Conservation (phyloP, 306 rosid species). For the Glycyrrhiza uralensis region DNA sequence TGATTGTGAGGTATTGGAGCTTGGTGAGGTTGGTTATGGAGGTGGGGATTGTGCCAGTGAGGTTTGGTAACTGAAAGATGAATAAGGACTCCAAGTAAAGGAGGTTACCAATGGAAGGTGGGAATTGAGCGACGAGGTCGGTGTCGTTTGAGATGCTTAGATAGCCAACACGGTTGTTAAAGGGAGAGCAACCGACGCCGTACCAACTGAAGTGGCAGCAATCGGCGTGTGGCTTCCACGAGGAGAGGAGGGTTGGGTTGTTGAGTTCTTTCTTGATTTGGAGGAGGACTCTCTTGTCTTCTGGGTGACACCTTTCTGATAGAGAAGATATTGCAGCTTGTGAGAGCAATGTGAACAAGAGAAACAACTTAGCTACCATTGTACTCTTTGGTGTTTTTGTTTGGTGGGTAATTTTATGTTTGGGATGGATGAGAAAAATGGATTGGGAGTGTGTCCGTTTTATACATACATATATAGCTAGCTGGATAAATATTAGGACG, state of each 20-base stretch:
- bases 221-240: slow-evolving; percentile 46
- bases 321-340: slow-evolving; percentile 18
- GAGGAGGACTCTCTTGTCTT: slow-evolving; percentile 39
- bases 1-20: neutral
- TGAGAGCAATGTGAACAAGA: neutral
- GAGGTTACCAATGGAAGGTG: slow-evolving; percentile 49
- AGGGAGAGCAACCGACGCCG: slow-evolving; percentile 36
- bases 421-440: too few species aligned
- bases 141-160: slow-evolving; percentile 19
- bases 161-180: slow-evolving; percentile 39
- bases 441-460: too few species aligned
- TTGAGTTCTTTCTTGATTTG: neutral
- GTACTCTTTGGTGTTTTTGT: neutral
- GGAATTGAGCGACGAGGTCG: slow-evolving; percentile 40
- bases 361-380: neutral
- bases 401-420: neutral
- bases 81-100: slow-evolving; percentile 37
- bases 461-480: too few species aligned
- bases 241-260: slow-evolving; percentile 26
- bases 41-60: slow-evolving; percentile 13
- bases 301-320: slow-evolving; percentile 47
- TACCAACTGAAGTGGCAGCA: slow-evolving; percentile 46
- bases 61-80: slow-evolving; percentile 39
- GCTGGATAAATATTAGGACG: too few species aligned
- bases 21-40: neutral